phyloP scores from a whole-genome alignment of 805 yeast species.

The Pichia cabralensis region DNA sequence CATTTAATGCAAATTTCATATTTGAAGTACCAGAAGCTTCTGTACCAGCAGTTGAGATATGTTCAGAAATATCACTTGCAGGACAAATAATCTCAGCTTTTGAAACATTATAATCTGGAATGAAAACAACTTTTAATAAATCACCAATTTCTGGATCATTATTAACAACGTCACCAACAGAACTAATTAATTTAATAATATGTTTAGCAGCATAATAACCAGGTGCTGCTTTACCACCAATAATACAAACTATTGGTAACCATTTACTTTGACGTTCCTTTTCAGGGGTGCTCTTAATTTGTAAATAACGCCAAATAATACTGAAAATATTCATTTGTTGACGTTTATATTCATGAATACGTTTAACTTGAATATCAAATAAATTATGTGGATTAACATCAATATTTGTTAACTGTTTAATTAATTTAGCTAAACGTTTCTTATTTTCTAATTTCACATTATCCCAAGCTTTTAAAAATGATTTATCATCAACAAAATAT shows the following conservation, averaged over 20 bases:
- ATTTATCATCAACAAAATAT: slow-evolving; percentile 53
- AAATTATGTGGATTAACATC: slow-evolving; percentile 63
- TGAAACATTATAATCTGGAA: slow-evolving; percentile 89
- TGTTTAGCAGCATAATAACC: slow-evolving; percentile 93
- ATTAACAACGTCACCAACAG: slow-evolving; percentile 75
- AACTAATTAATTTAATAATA: slow-evolving; percentile 74
- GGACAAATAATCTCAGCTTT: slow-evolving; percentile 89
- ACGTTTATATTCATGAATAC: slow-evolving; percentile 93
- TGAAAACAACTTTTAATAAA: slow-evolving; percentile 73
- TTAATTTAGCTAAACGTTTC: slow-evolving; percentile 50
- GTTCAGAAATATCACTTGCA: slow-evolving; percentile 85
- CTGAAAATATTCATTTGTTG: slow-evolving; percentile 91
- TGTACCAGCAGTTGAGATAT: slow-evolving; percentile 94
- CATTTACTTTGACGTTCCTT: slow-evolving; percentile 50
- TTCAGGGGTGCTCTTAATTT: slow-evolving; percentile 57
- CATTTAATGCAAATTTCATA: slow-evolving; percentile 91
- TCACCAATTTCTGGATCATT: slow-evolving; percentile 65
- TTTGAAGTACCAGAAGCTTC: slow-evolving; percentile 95
- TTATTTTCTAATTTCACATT: slow-evolving; percentile 64
- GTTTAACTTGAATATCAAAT: slow-evolving; percentile 87
- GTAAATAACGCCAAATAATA: slow-evolving; percentile 71
- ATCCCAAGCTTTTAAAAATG: slow-evolving; percentile 63
- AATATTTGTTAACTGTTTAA: slow-evolving; percentile 51
- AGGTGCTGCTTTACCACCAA: slow-evolving; percentile 98
- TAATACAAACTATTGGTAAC: slow-evolving; percentile 67